Evolutionary conservation across 768 basidiomycete genomes (phyloP).

Genomic region (Leccinum variicolor): DNA sequence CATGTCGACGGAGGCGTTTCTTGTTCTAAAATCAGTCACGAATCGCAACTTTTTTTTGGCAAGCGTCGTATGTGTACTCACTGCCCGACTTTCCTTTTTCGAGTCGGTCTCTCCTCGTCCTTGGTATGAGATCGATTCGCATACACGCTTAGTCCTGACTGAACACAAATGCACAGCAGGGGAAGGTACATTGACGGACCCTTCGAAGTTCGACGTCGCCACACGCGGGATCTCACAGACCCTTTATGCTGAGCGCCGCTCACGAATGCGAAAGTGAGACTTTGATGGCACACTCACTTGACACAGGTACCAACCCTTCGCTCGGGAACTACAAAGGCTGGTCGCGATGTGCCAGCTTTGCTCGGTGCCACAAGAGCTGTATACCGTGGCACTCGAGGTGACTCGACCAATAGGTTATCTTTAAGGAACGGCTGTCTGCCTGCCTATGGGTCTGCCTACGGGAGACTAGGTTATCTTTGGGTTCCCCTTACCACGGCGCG

Average conservation of each 20-base stretch:
- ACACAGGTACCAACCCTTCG: background rate
- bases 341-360: background rate
- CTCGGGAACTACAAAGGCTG: background rate
- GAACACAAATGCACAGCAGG: background rate
- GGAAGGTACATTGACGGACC: background rate
- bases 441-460: too few relatives aligned
- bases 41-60: background rate
- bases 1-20: background rate
- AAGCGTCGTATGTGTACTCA: background rate
- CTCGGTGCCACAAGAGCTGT: background rate
- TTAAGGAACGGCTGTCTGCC: too few relatives aligned
- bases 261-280: slow-evolving; percentile 3
- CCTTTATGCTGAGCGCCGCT: too few relatives aligned
- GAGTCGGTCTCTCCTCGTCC: too few relatives aligned
- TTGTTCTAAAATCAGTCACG: background rate
- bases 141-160: background rate
- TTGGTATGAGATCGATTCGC: too few relatives aligned
- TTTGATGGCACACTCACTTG: background rate
- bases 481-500: background rate
- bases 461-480: background rate
- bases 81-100: too few relatives aligned
- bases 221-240: background rate
- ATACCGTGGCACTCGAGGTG: background rate
- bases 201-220: background rate
- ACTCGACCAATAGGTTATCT: background rate